phyloP scores from a whole-genome alignment of 495 filamentous ascomycete species.

The Massariosphaeria phaeospora region DNA sequence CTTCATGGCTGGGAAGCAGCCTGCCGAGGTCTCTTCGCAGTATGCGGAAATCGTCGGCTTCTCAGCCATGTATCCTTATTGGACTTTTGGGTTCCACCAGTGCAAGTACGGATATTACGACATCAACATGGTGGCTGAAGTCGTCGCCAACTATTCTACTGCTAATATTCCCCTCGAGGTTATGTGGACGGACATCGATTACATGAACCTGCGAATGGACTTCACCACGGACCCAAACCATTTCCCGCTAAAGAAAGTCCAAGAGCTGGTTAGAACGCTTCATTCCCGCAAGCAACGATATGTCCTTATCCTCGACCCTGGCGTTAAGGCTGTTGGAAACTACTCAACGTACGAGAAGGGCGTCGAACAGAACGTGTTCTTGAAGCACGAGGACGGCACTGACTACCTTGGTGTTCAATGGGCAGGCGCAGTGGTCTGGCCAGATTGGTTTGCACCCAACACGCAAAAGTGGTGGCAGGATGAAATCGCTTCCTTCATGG shows the following conservation, averaged over 20 bases:
- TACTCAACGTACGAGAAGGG: conserved; percentile 55
- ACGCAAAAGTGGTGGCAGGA: conserved; percentile 69
- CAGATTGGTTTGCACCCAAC: conserved; percentile 74
- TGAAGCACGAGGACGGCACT: conserved; percentile 47
- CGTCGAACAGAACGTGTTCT: conserved; percentile 43
- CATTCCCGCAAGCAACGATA: conserved; percentile 73
- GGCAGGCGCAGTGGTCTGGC: conserved; percentile 36
- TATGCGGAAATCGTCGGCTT: conserved; percentile 63
- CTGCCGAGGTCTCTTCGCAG: conserved; percentile 66
- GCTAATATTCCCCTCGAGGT: conserved; percentile 78
- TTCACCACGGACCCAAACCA: conserved; percentile 63
- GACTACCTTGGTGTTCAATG: conserved; percentile 25
- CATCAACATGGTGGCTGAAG: conserved; percentile 72
- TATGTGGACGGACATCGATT: conserved; percentile 79
- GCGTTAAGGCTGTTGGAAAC: conserved; percentile 56
- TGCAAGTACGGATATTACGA: conserved; percentile 72
- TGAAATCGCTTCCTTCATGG: conserved; percentile 66
- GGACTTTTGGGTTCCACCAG: conserved; percentile 79
- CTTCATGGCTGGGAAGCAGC: conserved; percentile 69
- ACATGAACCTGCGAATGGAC: conserved; percentile 46
- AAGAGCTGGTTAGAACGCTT: conserved; percentile 65
- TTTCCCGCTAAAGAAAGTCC: conserved; percentile 63
- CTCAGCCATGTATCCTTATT: conserved; percentile 76
- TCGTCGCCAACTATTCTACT: conserved; percentile 70
- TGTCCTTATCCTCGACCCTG: conserved; percentile 43